Percentiles rank a stretch among this genome's conserved stretches.
These are phyloP conservation scores for Suhomyces bokatorum DNA, from an alignment of 1,139 yeast genomes.

Conservation along the genomic window DNA sequence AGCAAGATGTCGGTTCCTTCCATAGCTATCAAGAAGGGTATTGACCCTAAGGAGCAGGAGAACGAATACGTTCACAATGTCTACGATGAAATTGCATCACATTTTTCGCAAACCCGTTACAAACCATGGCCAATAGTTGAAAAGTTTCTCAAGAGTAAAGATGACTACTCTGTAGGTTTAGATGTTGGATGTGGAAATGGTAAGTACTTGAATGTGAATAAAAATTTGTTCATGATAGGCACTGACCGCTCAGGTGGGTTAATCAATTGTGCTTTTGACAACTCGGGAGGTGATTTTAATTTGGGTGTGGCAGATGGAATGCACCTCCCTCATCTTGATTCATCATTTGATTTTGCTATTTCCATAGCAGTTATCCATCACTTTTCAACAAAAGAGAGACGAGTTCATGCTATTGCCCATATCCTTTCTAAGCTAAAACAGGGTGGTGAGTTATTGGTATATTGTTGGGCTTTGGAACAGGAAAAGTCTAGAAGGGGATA, in stretches of 20 bases:
- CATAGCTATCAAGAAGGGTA: slow-evolving; percentile 26
- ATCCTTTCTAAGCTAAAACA: slow-evolving; percentile 58
- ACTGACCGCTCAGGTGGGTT: slow-evolving; percentile 83
- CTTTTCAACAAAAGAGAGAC: slow-evolving; percentile 79
- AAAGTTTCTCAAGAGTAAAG: slow-evolving; percentile 49
- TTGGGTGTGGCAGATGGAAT: slow-evolving; percentile 78
- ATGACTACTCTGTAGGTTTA: slow-evolving; percentile 45
- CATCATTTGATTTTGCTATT: slow-evolving; percentile 81
- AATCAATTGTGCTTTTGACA: slow-evolving; percentile 63
- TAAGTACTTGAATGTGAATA: slow-evolving; percentile 75
- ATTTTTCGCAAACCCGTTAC: slow-evolving; percentile 89
- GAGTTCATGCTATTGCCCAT: slow-evolving; percentile 70
- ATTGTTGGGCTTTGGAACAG: slow-evolving; percentile 97
- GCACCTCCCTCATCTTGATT: slow-evolving; percentile 60
- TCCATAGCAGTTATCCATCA: slow-evolving; percentile 97
- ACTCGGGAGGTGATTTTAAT: slow-evolving; percentile 36
- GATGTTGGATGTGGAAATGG: slow-evolving; percentile 98
- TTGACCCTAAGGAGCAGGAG: slow-evolving; percentile 62
- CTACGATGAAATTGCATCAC: slow-evolving; percentile 87
- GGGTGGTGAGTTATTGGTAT: slow-evolving; percentile 73
- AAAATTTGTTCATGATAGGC: slow-evolving; percentile 68
- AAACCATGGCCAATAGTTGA: slow-evolving; percentile 98
- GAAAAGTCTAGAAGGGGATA: slow-evolving; percentile 83
- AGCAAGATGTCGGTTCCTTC: slow-evolving; percentile 32
- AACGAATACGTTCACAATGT: slow-evolving; percentile 82